Evolutionary conservation across 2,329 filamentous ascomycete genomes (phyloP), one percentile per base, ranked within the genome.

Genomic region (Paraphaeosphaeria minitans): DNA sequence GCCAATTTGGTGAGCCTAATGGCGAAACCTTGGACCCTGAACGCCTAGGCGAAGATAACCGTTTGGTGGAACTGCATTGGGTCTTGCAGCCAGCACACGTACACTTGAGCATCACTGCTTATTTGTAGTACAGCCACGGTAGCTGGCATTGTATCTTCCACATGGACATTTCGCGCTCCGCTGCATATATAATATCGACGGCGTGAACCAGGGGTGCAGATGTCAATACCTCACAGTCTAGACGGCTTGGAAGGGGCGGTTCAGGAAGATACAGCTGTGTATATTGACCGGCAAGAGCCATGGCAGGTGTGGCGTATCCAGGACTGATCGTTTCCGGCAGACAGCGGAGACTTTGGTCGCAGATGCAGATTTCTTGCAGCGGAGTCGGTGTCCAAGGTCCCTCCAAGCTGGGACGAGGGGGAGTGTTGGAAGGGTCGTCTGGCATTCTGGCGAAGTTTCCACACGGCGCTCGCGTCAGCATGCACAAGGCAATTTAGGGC

Each of bases 11-110:
- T 22, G 35, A 53, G 24, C 50, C 39, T 53, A 39, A 33, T 33
- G 50, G 50, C 39, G 22, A 21, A 43, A 45, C 22, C 39, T 19
- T 53, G 50, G 50, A 53, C 27, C 27, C 50, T 43, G 39, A 33
- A 22, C 24, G 39, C 19, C 37, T 31, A 33, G 12, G 50, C 14
- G 39, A 43, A 33, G 29, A 31, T 22, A 22, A 10, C 13, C 37
- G 10, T 21, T 53, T 33, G 37, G 24, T 27, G n/a, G 24, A 52
- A 43, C 19, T 39, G 14, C 37, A 24, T n/a, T 21, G 29, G n/a
- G 46, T 2, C 9, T 49, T 49, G 8, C 46, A 35, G 46, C 50
- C 24, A 31, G 8, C 16, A n/a, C 13, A 39, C 27, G 24, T 14
- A 21, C 24, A 10, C n/a, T 13, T 21, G 39, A 39, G 39, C 37